Evolutionary conservation across 176 grass and related monocot species (phyloP), one percentile per base, ranked within the genome.

Genomic region (Carex littledalei): DNA sequence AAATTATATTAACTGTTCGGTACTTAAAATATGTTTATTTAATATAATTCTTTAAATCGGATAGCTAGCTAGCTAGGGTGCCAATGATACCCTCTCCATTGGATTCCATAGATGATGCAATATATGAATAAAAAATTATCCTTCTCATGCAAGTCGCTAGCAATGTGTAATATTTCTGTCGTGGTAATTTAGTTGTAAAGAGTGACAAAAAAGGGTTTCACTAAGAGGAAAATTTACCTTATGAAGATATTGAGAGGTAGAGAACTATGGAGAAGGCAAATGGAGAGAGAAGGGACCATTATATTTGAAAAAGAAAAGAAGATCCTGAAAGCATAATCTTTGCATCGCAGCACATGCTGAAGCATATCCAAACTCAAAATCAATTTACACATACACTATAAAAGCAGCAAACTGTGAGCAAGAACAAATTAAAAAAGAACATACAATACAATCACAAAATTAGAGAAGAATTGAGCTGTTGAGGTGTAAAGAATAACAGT

Each of bases 401-500:
- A 24, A 75, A 50, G 9, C 8, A 75, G 16, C 8, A 74, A 75
- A 47, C 43, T 18, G 14, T 50, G 18, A 13, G 70, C 2, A 24
- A 74, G 43, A 49, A 49, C 18, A 24, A 24, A n/a, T n/a, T n/a
- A 41, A 50, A 73, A 70, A 74, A 3, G 3, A 47, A 50, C 18
- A 74, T 45, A 18, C 41, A 74, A 74, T 50, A 21, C 9, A 73
- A 45, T 69, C 5, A 11, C 22, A 73, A 74, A 47, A 12, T 50
- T 1, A 18, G 5, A 50, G 18, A 49, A 49, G 43, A 49, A 74
- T 52, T n/a, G 16, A 74, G 41, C 70, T 74, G 43, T 52, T 21
- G 8, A 50, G 70, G 18, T 26, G 41, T 50, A 50, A 50, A 86
- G 35, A 89, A 89, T 93, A 45, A 83, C 84, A 81, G 91, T 85